Evolutionary conservation across 2,329 filamentous ascomycete species (phyloP).

Genomic region (Leptographium wingfieldii): DNA sequence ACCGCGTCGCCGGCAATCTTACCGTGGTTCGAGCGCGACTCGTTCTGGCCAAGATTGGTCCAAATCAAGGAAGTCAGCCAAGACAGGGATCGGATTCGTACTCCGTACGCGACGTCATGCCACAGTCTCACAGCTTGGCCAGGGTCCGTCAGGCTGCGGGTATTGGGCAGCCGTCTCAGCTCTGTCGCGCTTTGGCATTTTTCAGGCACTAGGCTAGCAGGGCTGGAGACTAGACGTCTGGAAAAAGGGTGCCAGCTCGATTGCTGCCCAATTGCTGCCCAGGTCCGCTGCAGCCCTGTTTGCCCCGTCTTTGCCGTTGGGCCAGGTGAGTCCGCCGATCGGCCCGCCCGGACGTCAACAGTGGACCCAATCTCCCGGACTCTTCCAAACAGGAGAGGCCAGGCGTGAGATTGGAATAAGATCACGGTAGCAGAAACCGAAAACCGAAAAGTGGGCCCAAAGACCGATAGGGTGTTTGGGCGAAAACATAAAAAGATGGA

Average conservation of each 20-base stretch:
- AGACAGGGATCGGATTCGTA: too few relatives aligned
- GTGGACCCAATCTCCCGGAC: background rate
- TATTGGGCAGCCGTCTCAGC: too few relatives aligned
- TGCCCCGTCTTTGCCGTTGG: background rate
- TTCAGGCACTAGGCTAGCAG: background rate
- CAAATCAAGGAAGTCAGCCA: too few relatives aligned
- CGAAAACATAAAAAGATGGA: background rate
- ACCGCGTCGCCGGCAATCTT: background rate
- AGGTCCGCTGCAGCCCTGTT: background rate
- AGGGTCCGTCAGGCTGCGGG: too few relatives aligned
- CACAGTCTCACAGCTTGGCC: background rate
- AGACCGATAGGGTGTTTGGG: background rate
- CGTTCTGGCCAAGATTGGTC: too few relatives aligned
- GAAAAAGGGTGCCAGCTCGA: background rate
- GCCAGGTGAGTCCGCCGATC: background rate
- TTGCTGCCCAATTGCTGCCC: background rate
- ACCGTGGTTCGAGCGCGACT: too few relatives aligned
- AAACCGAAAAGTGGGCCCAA: background rate
- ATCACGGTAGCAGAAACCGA: background rate
- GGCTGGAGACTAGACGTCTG: background rate
- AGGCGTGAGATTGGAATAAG: too few relatives aligned
- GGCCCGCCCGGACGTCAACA: background rate
- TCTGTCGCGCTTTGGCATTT: too few relatives aligned
- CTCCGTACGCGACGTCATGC: background rate
- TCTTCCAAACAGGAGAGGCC: background rate